Base-by-base conservation (phyloP, 2,329 filamentous ascomycete genomes). In the Pestalotiopsis sp. region DNA sequence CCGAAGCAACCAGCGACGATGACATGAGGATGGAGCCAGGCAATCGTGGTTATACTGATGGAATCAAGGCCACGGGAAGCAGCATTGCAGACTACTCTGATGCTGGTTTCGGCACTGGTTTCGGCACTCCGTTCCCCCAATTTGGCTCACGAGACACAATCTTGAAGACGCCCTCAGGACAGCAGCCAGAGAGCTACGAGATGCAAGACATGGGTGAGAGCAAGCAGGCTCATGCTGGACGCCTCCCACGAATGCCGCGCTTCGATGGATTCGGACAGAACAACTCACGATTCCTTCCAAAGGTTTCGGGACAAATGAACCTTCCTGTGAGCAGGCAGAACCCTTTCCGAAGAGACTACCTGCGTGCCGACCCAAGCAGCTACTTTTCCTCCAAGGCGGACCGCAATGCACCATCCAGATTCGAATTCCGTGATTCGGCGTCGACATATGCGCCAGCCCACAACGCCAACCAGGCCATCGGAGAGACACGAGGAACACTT, bases 11-110 rank as follows among this genome's bases (percentile, higher is more conserved):
- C 13, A 80, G 76, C 6, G 77, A 76, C 6, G 71, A 67, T 25
- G 77, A 72, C 4, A 74, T 75, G 12, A 31, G 31, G 12, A 41
- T 31, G 20, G 14, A 39, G 41, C 31, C 57, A 31, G 56, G 63
- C 14, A 49, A 23, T 4, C 20, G 39, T 27, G 38, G 38, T 12
- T 52, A 62, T 49, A 58, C 38, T 39, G 1, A 65, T 1, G 68
- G 68, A 14, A 67, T 75, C 57, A 75, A 78, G 62, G 58, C 49
- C 12, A 74, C 75, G 68, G 82, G 83, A 11, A 84, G 81, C 71
- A 86, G 84, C 67, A 71, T 86, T 25, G 84, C 84, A 2, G 80
- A 85, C 69, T 78, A 81, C 6, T 85, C 84, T 0, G 83, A 85
- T 58, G 72, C 72, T 2, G 45, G 72, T 14, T 36, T 36, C 27